Percentiles rank a stretch among this genome's conserved stretches.
These are phyloP conservation scores for Arthroderma sp. DNA, from an alignment of 2,329 filamentous ascomycete species.

Conservation along the genomic window DNA sequence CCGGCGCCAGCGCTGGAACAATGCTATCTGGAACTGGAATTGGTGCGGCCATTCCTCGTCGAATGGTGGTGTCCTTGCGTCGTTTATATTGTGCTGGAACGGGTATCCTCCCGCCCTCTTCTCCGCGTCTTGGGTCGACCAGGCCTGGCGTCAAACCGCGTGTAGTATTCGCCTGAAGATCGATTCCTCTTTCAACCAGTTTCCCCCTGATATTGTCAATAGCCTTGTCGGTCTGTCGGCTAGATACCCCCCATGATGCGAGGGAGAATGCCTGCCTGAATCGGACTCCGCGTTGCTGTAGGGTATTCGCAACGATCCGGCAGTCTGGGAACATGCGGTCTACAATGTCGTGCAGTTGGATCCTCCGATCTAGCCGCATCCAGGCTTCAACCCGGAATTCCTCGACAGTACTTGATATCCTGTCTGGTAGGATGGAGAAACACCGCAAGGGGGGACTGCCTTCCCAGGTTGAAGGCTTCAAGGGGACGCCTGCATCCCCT, in stretches of 20 bases:
- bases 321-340: constrained; percentile 20
- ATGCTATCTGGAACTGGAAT: background rate
- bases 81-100: constrained; percentile 1
- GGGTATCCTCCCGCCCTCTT: constrained; percentile 11
- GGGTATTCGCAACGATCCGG: constrained; percentile 16
- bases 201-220: constrained; percentile 6
- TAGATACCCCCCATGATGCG: constrained; percentile 21
- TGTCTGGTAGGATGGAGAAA: constrained; percentile 21
- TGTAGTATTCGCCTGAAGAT: constrained; percentile 12
- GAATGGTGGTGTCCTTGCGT: background rate
- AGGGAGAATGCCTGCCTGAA: constrained; percentile 21
- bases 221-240: constrained; percentile 15
- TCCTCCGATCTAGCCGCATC: constrained; percentile 22
- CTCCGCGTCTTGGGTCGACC: constrained; percentile 9
- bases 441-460: constrained; percentile 9
- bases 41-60: background rate
- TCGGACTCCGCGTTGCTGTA: constrained; percentile 21
- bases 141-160: constrained; percentile 16
- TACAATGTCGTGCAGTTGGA: constrained; percentile 20
- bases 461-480: constrained; percentile 14
- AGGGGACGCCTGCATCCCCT: constrained; percentile 4
- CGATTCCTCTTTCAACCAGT: constrained; percentile 8
- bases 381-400: constrained; percentile 25
- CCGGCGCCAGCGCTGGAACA: background rate
- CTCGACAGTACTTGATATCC: constrained; percentile 23